Base-by-base conservation (phyloP, 2,329 filamentous ascomycete genomes). In the Calonectria pteridis region DNA sequence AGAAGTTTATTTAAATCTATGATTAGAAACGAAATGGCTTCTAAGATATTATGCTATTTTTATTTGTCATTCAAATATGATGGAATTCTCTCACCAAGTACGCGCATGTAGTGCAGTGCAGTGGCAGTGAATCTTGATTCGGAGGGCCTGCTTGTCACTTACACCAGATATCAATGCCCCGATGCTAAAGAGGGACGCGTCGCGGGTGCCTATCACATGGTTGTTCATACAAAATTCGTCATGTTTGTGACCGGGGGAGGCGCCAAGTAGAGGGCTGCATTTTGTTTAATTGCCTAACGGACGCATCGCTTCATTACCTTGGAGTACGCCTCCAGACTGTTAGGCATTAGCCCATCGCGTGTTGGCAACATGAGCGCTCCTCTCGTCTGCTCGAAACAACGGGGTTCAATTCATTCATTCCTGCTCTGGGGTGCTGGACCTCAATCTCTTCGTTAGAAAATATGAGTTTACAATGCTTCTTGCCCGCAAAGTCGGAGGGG, bases 91-190 rank as follows among this genome's bases (percentile, higher is more conserved):
- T n/a, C 7, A 23, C 43, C 18, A 23, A 23, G 9, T 4, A n/a
- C 1, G n/a, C 23, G n/a, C n/a, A n/a, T n/a, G 10, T 7, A n/a
- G 2, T 11, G 9, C 33, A 2, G 3, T 7, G 18, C 7, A 9
- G 37, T 40, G 37, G 18, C 40, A 16, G 37, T 40, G 40, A 43
- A 18, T 43, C 7, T 43, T 18, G 40, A 40, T 40, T n/a, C 4
- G 11, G 7, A 46, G 20, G 9, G 18, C 9, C 9, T 3, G 9
- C 7, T n/a, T 23, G 40, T 10, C 1, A 11, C 20, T 46, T 10
- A 1, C 20, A n/a, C 20, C 7, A n/a, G 20, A 1, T 46, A 23
- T 20, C 40, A 23, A n/a, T 11, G 20, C 10, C 20, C 20, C 40
- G 4, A n/a, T n/a, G 40, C 6, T 20, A 20, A 46, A n/a, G 40